Evolutionary conservation across 2,329 filamentous ascomycete species (phyloP), one percentile per base, ranked within the genome.

Genomic region (Stagonosporopsis chrysanthemi): DNA sequence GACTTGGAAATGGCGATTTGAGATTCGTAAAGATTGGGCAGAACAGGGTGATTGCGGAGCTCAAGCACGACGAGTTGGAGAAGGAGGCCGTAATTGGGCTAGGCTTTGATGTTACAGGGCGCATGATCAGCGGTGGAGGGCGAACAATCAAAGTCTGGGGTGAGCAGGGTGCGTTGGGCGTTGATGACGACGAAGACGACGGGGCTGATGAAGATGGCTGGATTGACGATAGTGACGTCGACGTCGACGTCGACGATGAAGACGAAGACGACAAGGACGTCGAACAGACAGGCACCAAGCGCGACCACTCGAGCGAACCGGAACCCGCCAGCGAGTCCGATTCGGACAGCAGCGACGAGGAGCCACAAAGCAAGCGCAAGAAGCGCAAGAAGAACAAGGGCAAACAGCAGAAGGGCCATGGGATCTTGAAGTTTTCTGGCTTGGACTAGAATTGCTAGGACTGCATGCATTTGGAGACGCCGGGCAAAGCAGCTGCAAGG

Each of bases 51-150:
- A 80, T 91, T 23, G 81, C 81, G 1, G 85, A 89, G 48, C 72
- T 89, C 68, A 80, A 86, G 66, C 94, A 97, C 73, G 91, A 97
- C 69, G 92, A 96, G 58, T 79, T 95, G 15, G 63, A 69, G 3
- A 63, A 70, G 17, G 94, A 98, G 72, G 90, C 90, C 2, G 92
- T 97, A 3, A 85, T 92, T 1, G 90, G 86, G 0, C 77, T 99
- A 0, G 90, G 84, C 1, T 96, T 98, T 63, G 95, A 98, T 77
- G 88, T 90, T 47, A 86, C 88, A 48, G 91, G 92, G 42, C 84
- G 95, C 42, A 86, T 99, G 82, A 92, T 99, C 65, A 96, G 88
- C 69, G 93, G 92, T 11, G 95, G 95, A 51, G 95, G 95, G 0
- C 85, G 84, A 66, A 87, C 88, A 0, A 85, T 99, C 62, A 97